Evolutionary conservation across 805 yeast species (phyloP), one percentile per base, ranked within the genome.

Genomic region (Teunomyces pallodes): DNA sequence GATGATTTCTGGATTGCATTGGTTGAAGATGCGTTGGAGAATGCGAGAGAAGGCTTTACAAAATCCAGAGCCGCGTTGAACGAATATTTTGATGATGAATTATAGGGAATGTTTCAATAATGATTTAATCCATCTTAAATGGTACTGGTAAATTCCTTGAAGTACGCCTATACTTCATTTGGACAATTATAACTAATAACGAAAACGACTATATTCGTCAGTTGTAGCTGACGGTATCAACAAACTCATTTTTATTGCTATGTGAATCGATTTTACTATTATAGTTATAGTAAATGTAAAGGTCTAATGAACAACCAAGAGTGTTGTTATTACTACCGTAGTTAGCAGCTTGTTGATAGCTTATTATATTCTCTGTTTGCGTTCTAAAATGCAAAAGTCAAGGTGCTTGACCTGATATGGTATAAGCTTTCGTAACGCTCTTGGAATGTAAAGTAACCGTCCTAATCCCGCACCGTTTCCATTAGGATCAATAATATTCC

Each of bases 401-500:
- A 76, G 70, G 54, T 78, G 74, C 30, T 70, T 70, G 8, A 77
- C 71, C 1, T 71, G 58, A 38, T 66, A 70, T 1, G 62, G 69
- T 14, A 65, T 52, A 28, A 47, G 58, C 9, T 24, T 14, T 14
- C 69, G 62, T 24, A 66, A 48, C 0, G 43, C 13, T 6, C 47
- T 36, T 4, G 88, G 88, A 1, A 83, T 49, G 57, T 79, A 81
- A 13, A 85, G 48, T 12, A 82, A 56, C 54, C 82, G 76, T 0
- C 82, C 83, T 3, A 84, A 42, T 2, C 86, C 84, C 20, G 57
- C 54, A 41, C 85, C 82, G n/a, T 64, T 53, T 1, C 76, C 75
- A 9, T 75, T 80, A 5, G 80, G 76, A 54, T 84, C 76, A 9
- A 85, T 74, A 38, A 85, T 73, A 13, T 74, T 66, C 10, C 67